These are phyloP conservation scores for Martensiomyces pterosporus DNA, from an alignment of 192 early-diverging fungal genomes.

Conservation along the genomic window DNA sequence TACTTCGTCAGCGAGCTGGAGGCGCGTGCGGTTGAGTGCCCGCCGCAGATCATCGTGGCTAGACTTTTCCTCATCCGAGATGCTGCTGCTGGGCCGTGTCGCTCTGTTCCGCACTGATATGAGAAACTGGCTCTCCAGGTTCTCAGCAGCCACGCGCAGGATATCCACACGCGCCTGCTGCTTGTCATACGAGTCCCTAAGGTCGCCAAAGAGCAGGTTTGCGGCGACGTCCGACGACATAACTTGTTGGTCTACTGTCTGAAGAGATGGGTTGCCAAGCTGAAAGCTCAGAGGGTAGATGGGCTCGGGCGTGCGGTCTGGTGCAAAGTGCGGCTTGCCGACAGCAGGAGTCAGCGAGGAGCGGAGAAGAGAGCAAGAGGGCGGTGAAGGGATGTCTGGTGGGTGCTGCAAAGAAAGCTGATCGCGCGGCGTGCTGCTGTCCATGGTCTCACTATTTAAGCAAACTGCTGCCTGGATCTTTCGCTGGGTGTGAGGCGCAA, in stretches of 20 bases:
- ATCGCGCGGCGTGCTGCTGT: no score
- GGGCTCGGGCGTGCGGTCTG: constrained; percentile 5
- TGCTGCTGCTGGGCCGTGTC: constrained; percentile 25
- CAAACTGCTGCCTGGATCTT: no score
- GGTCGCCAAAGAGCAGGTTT: constrained; percentile 41
- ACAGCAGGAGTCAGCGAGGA: no score
- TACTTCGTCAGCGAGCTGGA: constrained; percentile 43
- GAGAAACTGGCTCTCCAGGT: constrained; percentile 34
- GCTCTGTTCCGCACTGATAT: constrained; percentile 37
- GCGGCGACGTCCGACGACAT: constrained; percentile 45
- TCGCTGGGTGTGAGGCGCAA: no score
- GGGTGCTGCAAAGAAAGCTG: no score
- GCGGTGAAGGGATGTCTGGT: no score
- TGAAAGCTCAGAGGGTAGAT: constrained; percentile 10
- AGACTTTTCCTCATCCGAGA: constrained; percentile 26
- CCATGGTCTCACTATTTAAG: no score
- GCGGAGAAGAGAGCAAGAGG: no score
- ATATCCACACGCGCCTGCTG: constrained; percentile 28
- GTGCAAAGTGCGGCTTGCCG: no score
- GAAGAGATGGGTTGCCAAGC: constrained; percentile 5
- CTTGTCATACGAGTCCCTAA: constrained; percentile 30
- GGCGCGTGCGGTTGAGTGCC: constrained; percentile 21
- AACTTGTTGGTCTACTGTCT: neutral
- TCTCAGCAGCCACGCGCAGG: constrained; percentile 11
- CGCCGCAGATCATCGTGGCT: constrained; percentile 31